Base-by-base conservation (phyloP, 108 stramenopile genomes). In the Nitzschia inconspicua region DNA sequence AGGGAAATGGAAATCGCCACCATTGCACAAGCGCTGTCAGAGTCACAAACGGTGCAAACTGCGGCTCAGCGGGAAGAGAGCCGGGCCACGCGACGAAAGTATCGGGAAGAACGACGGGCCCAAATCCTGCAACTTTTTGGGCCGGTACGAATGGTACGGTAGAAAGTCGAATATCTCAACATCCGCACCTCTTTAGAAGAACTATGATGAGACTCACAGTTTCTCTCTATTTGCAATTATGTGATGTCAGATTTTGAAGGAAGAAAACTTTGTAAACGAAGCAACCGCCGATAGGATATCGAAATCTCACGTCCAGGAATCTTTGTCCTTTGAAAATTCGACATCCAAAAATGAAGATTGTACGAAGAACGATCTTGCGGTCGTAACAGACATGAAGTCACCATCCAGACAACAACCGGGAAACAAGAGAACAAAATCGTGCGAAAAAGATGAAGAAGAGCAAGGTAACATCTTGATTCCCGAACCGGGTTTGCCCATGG, bases 71-170 rank as follows among this genome's bases (percentile, higher is more conserved):
- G 52, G n/a, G 66, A 61, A 35, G 75, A 76, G 60, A 48, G 58
- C 14, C 43, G 62, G 42, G 75, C 74, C 10, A 71, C 75, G 10
- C 43, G 76, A 37, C 47, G 61, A 13, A 76, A 77, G 44, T 74
- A 63, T 49, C 23, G 63, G 10, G 80, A 76, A 47, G 70, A 73
- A 58, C 63, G 72, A 14, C 47, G 47, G 32, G 80, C 80, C 27
- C 37, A 69, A 32, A 73, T 82, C 4, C 8, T 66, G 7, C 76
- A 80, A 47, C 63, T 80, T 3, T 61, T 80, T 47, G 16, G 29
- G 25, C 70, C 79, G 1, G 70, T 75, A 32, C 53, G 52, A 50
- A 59, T 69, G 66, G 73, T 78, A 51, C 27, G 77, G n/a, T 39
- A n/a, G n/a, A 39, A n/a, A 39, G n/a, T 39, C 37, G 37, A 14